Base-by-base conservation (phyloP, 106 monocot species). In the Acorus gramineus region DNA sequence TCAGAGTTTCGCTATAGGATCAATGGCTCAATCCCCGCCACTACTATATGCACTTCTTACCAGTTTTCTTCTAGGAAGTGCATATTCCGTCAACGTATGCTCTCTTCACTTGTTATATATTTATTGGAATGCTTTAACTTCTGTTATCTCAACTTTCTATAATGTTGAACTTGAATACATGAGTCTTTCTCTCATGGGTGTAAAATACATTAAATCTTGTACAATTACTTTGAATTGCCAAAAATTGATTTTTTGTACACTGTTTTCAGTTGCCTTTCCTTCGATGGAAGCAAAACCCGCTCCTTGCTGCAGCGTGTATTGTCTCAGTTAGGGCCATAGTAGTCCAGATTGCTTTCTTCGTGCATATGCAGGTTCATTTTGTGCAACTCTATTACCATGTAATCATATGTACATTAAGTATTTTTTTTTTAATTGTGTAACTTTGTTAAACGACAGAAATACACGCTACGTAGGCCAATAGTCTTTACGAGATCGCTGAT, bases 251-350 rank as follows among this genome's bases (percentile, higher is more conserved):
- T 28, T 28, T 28, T 28, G 1, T 28, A 28, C 28, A 28, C 0
- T 4, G 50, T 10, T 55, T 66, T 28, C 65, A 84, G 84, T 59
- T 70, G 77, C 84, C 80, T 4, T 73, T 71, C 6, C 70, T 84
- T 46, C 44, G 84, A 60, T 84, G 84, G 84, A 84, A 84, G 57
- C 61, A 66, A 42, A 48, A 84, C 43, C 74, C 84, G 4, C 66
- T 84, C 61, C 84, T 84, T 51, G 77, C 84, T 10, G 84, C 84
- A 58, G 63, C 76, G 50, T 74, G 80, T 55, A 84, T 84, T 46
- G 65, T 84, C 1, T 80, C 64, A 57, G 77, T 77, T 3, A 77
- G 84, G 58, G 84, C 84, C 2, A 50, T 84, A n/a, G 49, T 80
- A 60, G 73, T 84, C 52, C 84, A 80, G 62, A 13, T 80, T 43